Evolutionary conservation across 331 rosid species (phyloP).

Genomic region (Phaseolus coccineus): DNA sequence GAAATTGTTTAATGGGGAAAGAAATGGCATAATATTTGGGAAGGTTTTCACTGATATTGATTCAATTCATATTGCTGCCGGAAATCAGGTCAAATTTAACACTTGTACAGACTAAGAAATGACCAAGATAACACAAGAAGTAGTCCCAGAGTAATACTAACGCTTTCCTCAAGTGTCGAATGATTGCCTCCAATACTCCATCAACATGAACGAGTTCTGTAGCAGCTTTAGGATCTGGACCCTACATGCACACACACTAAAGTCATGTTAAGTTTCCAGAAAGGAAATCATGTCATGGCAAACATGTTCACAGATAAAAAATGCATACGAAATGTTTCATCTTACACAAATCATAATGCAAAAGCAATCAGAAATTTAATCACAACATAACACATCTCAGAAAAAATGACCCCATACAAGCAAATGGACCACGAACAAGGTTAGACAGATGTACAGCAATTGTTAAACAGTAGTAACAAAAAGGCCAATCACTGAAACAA

Average conservation of each 20-base stretch:
- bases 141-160: slow-evolving; percentile 52
- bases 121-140: slow-evolving; percentile 28
- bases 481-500: slow-evolving; percentile 6
- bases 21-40: slow-evolving; percentile 27
- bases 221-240: slow-evolving; percentile 88
- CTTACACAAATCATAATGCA: slow-evolving; percentile 30
- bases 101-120: background rate
- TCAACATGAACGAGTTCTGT: slow-evolving; percentile 80
- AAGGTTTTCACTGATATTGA: slow-evolving; percentile 19
- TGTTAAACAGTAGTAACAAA: slow-evolving; percentile 21
- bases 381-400: slow-evolving; percentile 23
- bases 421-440: slow-evolving; percentile 30
- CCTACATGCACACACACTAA: slow-evolving; percentile 61
- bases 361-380: background rate
- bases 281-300: background rate
- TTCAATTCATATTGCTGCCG: too few relatives aligned
- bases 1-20: slow-evolving; percentile 8
- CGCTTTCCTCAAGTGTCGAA: slow-evolving; percentile 92
- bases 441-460: slow-evolving; percentile 4
- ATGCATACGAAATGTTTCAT: slow-evolving; percentile 18
- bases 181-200: slow-evolving; percentile 82
- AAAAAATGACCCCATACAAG: slow-evolving; percentile 30
- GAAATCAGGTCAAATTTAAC: slow-evolving; percentile 8
- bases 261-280: slow-evolving; percentile 43
- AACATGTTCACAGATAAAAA: slow-evolving; percentile 29